Conservation (phyloP, 768 basidiomycete species). For the Lentinula boryana region DNA sequence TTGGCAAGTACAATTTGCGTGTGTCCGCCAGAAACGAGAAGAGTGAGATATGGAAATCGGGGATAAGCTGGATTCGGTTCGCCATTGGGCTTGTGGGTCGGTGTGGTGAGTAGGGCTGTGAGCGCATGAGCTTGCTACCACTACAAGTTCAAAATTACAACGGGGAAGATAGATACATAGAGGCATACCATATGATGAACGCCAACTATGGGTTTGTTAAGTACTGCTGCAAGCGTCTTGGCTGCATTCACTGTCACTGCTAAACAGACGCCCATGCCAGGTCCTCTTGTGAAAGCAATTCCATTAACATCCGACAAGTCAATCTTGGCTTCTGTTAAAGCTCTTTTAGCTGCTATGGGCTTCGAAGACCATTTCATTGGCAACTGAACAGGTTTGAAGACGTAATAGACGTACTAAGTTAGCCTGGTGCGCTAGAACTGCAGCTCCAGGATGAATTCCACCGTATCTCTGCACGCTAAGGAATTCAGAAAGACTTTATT, state of each 20-base stretch:
- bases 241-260: constrained; percentile 76
- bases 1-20: constrained; percentile 78
- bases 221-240: constrained; percentile 76
- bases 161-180: neutral
- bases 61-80: constrained; percentile 28
- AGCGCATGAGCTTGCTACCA: constrained; percentile 88
- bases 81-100: constrained; percentile 1
- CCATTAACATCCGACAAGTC: constrained; percentile 66
- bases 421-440: constrained; percentile 72
- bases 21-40: constrained; percentile 93
- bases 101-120: constrained; percentile 66
- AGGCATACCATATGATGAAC: constrained; percentile 87
- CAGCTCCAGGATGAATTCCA: constrained; percentile 75
- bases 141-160: constrained; percentile 2
- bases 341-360: constrained; percentile 69
- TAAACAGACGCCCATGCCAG: constrained; percentile 80
- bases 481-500: neutral
- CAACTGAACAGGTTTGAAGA: neutral
- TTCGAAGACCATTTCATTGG: constrained; percentile 18
- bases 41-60: constrained; percentile 79
- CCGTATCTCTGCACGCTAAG: constrained; percentile 52
- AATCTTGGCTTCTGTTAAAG: constrained; percentile 61
- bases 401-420: constrained; percentile 51
- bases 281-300: constrained; percentile 87
- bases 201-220: constrained; percentile 76